A percentile compares a stretch with the other conserved stretches of the same genome.
Evolutionary conservation across 305 asterid genomes (phyloP).

Genomic region (Fraxinus baroniana): DNA sequence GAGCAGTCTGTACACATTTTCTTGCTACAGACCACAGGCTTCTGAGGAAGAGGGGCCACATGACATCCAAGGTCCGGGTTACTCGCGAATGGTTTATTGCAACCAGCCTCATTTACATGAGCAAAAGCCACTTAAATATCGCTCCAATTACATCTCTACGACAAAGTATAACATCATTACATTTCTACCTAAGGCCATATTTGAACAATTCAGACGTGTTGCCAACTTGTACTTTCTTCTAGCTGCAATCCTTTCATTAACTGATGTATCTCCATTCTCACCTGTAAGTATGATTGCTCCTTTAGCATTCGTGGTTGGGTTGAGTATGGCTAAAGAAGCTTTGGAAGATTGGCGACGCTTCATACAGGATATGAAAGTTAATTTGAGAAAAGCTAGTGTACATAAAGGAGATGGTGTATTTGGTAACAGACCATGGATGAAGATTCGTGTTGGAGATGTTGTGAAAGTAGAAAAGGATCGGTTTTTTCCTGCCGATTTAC

Average conservation of each 20-base stretch:
- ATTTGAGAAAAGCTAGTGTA: constrained; percentile 54
- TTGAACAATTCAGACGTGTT: constrained; percentile 88
- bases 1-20: constrained; percentile 69
- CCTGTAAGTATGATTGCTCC: constrained; percentile 80
- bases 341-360: constrained; percentile 86
- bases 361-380: constrained; percentile 76
- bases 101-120: constrained; percentile 61
- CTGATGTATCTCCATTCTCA: constrained; percentile 70
- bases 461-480: constrained; percentile 86
- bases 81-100: constrained; percentile 60
- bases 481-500: constrained; percentile 86
- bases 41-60: constrained; percentile 52
- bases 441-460: constrained; percentile 76
- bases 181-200: constrained; percentile 73
- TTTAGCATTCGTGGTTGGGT: constrained; percentile 69
- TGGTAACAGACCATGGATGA: constrained; percentile 76
- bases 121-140: constrained; percentile 55
- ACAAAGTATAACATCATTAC: constrained; percentile 76
- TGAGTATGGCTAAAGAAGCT: constrained; percentile 89
- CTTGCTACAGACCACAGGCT: constrained; percentile 46
- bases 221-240: constrained; percentile 86
- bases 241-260: constrained; percentile 62
- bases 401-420: constrained; percentile 56
- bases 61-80: constrained; percentile 58
- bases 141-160: constrained; percentile 71